These are phyloP conservation scores for Halophytophthora polymorphica DNA, from an alignment of 352 stramenopile genomes.

Conservation along the genomic window DNA sequence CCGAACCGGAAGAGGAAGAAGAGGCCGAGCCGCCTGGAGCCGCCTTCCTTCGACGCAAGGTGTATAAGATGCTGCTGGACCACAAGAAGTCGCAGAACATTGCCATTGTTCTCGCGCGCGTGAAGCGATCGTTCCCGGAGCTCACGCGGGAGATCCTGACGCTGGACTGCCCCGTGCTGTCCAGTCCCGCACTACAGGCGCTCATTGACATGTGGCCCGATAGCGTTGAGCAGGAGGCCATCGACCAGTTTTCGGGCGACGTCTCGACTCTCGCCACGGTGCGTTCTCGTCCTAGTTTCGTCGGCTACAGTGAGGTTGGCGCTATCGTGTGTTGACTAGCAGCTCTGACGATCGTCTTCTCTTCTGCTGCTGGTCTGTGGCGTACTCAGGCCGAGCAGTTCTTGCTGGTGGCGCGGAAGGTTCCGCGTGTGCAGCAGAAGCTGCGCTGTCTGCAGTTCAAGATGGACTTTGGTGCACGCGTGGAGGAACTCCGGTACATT, in stretches of 20 bases:
- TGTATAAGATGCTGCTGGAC: constrained; percentile 67
- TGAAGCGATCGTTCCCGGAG: constrained; percentile 61
- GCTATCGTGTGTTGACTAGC: not conserved
- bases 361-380: constrained; percentile 1
- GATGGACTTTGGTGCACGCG: constrained; percentile 62
- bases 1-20: constrained; percentile 15
- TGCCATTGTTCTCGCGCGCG: constrained; percentile 66
- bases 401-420: constrained; percentile 54
- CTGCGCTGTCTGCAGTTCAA: constrained; percentile 79
- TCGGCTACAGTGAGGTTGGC: not conserved
- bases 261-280: constrained; percentile 44
- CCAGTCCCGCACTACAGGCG: constrained; percentile 60
- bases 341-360: not conserved
- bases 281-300: constrained; percentile 1
- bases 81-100: constrained; percentile 88
- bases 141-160: constrained; percentile 60
- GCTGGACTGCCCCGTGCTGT: constrained; percentile 63
- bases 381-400: constrained; percentile 60
- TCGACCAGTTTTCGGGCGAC: constrained; percentile 61
- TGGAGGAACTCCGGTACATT: constrained; percentile 67
- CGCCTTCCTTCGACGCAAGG: constrained; percentile 39
- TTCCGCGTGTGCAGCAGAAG: constrained; percentile 66
- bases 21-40: constrained; percentile 8
- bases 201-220: constrained; percentile 86
- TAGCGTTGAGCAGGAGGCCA: constrained; percentile 60